Evolutionary conservation across 1,284 basidiomycete species (phyloP).

Genomic region (Binderoboletus segoi): DNA sequence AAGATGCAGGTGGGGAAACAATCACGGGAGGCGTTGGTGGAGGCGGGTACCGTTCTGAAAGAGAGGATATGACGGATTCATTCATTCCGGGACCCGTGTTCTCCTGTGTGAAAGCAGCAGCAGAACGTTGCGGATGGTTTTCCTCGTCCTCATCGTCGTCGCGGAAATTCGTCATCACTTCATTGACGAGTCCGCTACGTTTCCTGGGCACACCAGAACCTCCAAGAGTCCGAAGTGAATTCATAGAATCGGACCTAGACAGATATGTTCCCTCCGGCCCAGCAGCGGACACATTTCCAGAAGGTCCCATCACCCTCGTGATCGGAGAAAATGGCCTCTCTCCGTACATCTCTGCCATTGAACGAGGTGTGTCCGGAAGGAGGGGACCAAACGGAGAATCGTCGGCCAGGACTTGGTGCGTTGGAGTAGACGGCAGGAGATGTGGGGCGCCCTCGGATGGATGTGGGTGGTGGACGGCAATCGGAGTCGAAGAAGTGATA

Average conservation of each 20-base stretch:
- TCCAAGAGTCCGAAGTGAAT: constrained; percentile 17
- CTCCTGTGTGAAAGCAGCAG: background rate
- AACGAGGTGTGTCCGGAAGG: constrained; percentile 34
- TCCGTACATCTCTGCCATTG: constrained; percentile 33
- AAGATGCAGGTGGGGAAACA: constrained; percentile 30
- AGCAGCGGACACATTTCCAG: constrained; percentile 3
- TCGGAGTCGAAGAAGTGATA: constrained; percentile 3
- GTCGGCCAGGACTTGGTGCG: constrained; percentile 20
- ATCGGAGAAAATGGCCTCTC: constrained; percentile 33
- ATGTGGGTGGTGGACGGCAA: constrained; percentile 4
- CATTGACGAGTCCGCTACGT: constrained; percentile 24
- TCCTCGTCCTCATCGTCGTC: constrained; percentile 6
- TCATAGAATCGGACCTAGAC: constrained; percentile 20
- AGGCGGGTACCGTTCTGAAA: constrained; percentile 36
- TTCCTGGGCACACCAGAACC: constrained; percentile 13
- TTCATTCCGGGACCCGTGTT: background rate
- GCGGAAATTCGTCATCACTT: constrained; percentile 5
- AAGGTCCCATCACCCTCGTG: constrained; percentile 24
- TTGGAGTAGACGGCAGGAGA: constrained; percentile 23
- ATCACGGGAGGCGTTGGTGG: constrained; percentile 33
- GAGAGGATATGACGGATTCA: constrained; percentile 27
- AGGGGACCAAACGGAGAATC: constrained; percentile 36
- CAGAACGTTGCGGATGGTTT: background rate
- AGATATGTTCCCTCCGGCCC: constrained; percentile 3
- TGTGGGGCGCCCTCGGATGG: background rate